Evolutionary conservation across 345 rosid species (phyloP), one percentile per base, ranked within the genome.

Genomic region (Eutrema japonicum): DNA sequence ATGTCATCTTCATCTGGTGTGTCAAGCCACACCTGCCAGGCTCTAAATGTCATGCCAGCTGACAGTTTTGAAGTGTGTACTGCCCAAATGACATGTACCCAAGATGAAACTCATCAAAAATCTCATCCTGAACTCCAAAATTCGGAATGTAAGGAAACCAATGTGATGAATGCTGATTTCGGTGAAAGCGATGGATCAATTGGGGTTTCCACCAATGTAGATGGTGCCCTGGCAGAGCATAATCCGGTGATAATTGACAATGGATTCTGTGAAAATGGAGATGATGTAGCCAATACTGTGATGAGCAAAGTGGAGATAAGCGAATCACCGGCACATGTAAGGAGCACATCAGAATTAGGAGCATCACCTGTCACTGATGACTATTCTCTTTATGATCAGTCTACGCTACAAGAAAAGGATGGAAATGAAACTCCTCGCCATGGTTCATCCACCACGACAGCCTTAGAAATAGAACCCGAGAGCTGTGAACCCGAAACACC

Each of bases 381-480:
- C 29, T 48, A 70, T 10, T 52, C 78, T 55, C 51, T 54, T 49
- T 82, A 72, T 76, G 76, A 75, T 61, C 78, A 81, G 47, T 60
- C 61, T 50, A 58, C 45, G 55, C 57, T 63, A 50, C 57, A 80
- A 68, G 82, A 71, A 67, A 65, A 74, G 35, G 82, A 76, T 71
- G 80, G 65, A 46, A 64, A 51, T 8, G 89, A 84, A 72, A 80
- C 78, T 76, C 72, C 81, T 22, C 55, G 47, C 29, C 84, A 66
- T 29, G 74, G 72, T 71, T 74, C 81, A 62, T 77, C 86, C 67
- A 85, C 85, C 68, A 83, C 78, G n/a, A 75, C 83, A 69, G 79
- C 75, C 75, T 83, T 92, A 71, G 98, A 88, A 84, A 90, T 82
- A 65, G 92, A 87, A 81, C 47, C 60, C 5, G 84, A 82, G 78